Base-by-base conservation (phyloP, 129 eudicot genomes). In the Tanacetum coccineum region DNA sequence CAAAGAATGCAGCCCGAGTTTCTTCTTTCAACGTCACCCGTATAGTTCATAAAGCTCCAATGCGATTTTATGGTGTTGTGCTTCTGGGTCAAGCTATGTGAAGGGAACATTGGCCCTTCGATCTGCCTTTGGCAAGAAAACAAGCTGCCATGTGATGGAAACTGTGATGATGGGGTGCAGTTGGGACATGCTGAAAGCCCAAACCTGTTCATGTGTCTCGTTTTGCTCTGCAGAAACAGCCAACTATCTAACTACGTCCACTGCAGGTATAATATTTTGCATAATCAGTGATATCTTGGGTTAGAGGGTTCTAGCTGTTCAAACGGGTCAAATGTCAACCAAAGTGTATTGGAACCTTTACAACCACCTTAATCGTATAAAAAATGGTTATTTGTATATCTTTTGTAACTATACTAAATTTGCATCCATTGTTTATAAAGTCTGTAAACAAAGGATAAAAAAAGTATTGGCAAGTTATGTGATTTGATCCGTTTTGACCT, bases 1-100 rank as follows among this genome's bases (percentile, higher is more conserved):
- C 86, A 88, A 70, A 87, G 90, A 77, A 60, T 54, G 62, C 98
- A 75, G 70, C 91, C 95, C 0, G 83, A 70, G 26, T 82, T 81
- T 74, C 78, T 82, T 55, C 80, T 92, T 4, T 81, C 95, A 1
- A 63, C 86, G 0, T 71, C 87, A 51, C 89, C 85, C 4, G 87
- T 83, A 36, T 91, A 74, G 78, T 42, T 52, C 48, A 13, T 21
- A 49, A 64, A 12, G 52, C 51, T 62, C 32, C 32, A 2, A 9
- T 62, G n/a, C 52, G 70, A 25, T 61, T 61, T 52, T 61, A 6
- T 48, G 44, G 46, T 28, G 53, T 20, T 40, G 5, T 55, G 13
- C 60, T 54, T 54, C 10, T 36, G 42, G 42, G 42, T 36, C 10
- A 36, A 6, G 42, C 42, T 36, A 36, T 13, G 64, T 13, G 44